Conservation (phyloP, 2,329 filamentous ascomycete genomes). For the Cytospora piceae region DNA sequence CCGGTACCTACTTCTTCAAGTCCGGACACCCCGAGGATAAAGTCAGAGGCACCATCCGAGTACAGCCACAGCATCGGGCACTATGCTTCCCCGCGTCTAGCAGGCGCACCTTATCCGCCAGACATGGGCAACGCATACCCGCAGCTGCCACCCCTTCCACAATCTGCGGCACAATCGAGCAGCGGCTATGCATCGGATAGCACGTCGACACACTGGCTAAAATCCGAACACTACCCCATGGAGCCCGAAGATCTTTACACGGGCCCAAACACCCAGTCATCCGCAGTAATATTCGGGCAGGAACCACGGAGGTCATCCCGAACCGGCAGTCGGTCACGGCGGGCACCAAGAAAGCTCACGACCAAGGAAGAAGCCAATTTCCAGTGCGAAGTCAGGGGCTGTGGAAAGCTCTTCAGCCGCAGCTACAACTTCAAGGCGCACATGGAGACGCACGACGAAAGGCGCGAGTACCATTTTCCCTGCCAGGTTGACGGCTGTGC, state of each 20-base stretch:
- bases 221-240: constrained; percentile 43
- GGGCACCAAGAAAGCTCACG: constrained; percentile 56
- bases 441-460: constrained; percentile 80
- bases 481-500: constrained; percentile 69
- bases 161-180: constrained; percentile 34
- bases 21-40: constrained; percentile 42
- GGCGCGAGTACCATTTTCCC: constrained; percentile 69
- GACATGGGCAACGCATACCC: constrained; percentile 35
- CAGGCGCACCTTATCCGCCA: constrained; percentile 40
- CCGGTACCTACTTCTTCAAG: constrained; percentile 32
- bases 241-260: constrained; percentile 38
- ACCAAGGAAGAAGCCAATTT: constrained; percentile 73
- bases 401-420: constrained; percentile 78
- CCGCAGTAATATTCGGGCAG: constrained; percentile 33
- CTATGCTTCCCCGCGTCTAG: constrained; percentile 47
- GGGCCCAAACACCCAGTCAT: constrained; percentile 26
- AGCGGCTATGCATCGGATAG: constrained; percentile 45
- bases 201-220: constrained; percentile 44
- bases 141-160: constrained; percentile 22
- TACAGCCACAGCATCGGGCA: constrained; percentile 45
- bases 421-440: constrained; percentile 88
- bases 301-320: constrained; percentile 37
- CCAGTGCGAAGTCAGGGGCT: constrained; percentile 69
- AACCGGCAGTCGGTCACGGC: constrained; percentile 39
- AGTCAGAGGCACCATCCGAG: constrained; percentile 44